Conservation (phyloP, 2,329 filamentous ascomycete genomes). For the Orbilia javanica region DNA sequence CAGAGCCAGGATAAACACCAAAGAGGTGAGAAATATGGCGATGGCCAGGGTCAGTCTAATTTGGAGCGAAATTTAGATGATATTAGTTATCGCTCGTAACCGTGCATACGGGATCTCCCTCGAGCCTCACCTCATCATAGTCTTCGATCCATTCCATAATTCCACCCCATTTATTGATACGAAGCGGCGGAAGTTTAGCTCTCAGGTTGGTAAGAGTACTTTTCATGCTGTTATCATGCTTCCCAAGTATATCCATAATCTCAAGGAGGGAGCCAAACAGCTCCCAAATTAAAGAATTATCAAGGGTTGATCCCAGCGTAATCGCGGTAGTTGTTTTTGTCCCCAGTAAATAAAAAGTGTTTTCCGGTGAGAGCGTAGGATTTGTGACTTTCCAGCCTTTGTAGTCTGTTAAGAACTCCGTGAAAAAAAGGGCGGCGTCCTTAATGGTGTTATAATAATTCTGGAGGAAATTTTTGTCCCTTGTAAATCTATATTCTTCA, state of each 20-base stretch:
- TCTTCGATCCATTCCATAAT: constrained; percentile 64
- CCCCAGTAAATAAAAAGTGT: constrained; percentile 61
- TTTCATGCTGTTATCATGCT: constrained; percentile 59
- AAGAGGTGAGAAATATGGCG: constrained; percentile 70
- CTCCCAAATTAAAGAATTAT: constrained; percentile 67
- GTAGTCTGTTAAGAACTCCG: constrained; percentile 65
- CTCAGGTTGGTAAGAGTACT: constrained; percentile 35
- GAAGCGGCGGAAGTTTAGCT: constrained; percentile 59
- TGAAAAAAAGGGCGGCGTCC: constrained; percentile 64
- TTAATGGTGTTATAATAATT: constrained; percentile 63
- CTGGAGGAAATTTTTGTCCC: constrained; percentile 63
- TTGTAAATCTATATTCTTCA: constrained; percentile 65
- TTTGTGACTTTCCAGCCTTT: constrained; percentile 64
- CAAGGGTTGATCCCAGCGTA: constrained; percentile 68
- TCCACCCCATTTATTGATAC: constrained; percentile 61
- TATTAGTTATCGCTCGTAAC: background rate
- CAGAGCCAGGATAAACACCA: constrained; percentile 67
- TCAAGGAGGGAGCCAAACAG: constrained; percentile 64
- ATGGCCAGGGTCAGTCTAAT: constrained; percentile 67
- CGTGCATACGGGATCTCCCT: background rate
- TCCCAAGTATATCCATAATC: constrained; percentile 48
- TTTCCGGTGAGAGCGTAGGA: constrained; percentile 66
- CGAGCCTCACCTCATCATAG: constrained; percentile 63
- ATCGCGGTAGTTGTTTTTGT: constrained; percentile 62
- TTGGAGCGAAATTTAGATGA: background rate